These are phyloP conservation scores for Agarophyton chilense DNA, from an alignment of 23 red algal species.

Conservation along the genomic window DNA sequence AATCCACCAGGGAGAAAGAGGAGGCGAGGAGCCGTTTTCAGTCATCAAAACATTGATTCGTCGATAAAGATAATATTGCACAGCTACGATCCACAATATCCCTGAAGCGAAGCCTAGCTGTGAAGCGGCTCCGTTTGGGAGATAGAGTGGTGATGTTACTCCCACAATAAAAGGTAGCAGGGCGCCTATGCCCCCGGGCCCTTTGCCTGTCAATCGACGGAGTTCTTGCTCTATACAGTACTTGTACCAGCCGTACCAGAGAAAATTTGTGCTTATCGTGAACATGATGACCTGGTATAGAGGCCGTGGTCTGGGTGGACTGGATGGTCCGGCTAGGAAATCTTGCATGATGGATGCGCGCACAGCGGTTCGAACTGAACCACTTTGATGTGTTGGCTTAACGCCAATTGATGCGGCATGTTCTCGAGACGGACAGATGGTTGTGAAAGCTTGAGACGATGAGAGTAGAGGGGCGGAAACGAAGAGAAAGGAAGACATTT, in stretches of 20 bases:
- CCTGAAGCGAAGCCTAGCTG: conserved; percentile 7
- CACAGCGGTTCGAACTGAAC: background rate
- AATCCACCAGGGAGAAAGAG: conserved; percentile 55
- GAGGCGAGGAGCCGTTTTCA: background rate
- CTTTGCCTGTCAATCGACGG: conserved; percentile 11
- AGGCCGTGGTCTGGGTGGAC: conserved; percentile 54
- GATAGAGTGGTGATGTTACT: conserved; percentile 35
- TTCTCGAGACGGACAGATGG: background rate
- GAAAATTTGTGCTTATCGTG: conserved; percentile 42
- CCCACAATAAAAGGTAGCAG: conserved; percentile 63
- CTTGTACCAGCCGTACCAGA: conserved; percentile 79
- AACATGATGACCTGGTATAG: conserved; percentile 54
- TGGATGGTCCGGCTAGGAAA: conserved; percentile 48
- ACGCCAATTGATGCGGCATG: background rate
- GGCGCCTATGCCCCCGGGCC: conserved; percentile 39
- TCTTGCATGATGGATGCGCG: conserved; percentile 40
- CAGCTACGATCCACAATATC: conserved; percentile 50
- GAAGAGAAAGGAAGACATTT: background rate
- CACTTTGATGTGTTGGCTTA: background rate
- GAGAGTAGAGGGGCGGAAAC: background rate
- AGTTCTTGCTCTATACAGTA: conserved; percentile 69
- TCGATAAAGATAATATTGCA: conserved; percentile 56
- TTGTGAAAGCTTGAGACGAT: background rate
- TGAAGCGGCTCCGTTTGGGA: conserved; percentile 7
- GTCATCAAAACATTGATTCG: conserved; percentile 48